These are phyloP conservation scores for Eutrema heterophyllum DNA, from an alignment of 345 rosid genomes.

Conservation along the genomic window DNA sequence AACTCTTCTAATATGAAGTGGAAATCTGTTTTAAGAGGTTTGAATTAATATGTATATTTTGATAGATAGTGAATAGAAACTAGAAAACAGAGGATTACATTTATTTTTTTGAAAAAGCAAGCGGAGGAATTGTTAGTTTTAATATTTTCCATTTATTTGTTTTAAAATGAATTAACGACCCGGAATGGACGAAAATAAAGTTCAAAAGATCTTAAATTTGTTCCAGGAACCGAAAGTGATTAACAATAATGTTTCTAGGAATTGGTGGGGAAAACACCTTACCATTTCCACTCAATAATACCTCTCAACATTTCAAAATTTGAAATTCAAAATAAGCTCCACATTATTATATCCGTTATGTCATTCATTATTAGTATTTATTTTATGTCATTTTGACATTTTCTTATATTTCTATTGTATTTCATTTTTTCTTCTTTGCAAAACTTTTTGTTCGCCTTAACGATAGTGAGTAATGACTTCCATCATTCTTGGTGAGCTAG, in stretches of 20 bases:
- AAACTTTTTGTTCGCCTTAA: not conserved
- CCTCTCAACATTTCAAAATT: not conserved
- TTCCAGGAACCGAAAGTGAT: not conserved
- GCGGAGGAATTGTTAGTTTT: not conserved
- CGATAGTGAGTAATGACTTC: not conserved
- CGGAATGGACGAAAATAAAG: not conserved
- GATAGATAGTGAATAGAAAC: not conserved
- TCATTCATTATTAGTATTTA: too few relatives aligned
- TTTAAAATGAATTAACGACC: not conserved
- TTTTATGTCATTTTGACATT: not conserved
- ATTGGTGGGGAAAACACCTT: conserved; percentile 22
- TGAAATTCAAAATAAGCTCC: conserved; percentile 8
- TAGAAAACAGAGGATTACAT: not conserved
- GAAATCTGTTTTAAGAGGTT: not conserved
- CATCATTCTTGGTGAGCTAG: conserved; percentile 10
- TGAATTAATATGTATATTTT: not conserved
- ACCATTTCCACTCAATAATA: conserved; percentile 5
- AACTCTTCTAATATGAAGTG: not conserved
- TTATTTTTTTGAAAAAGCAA: not conserved
- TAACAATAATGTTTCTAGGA: not conserved
- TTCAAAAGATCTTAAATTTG: not conserved
- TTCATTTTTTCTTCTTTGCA: not conserved
- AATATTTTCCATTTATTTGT: not conserved
- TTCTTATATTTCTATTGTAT: not conserved
- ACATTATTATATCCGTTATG: not conserved